Conservation (phyloP, 1,284 basidiomycete species). For the Vanrija pseudolonga region DNA sequence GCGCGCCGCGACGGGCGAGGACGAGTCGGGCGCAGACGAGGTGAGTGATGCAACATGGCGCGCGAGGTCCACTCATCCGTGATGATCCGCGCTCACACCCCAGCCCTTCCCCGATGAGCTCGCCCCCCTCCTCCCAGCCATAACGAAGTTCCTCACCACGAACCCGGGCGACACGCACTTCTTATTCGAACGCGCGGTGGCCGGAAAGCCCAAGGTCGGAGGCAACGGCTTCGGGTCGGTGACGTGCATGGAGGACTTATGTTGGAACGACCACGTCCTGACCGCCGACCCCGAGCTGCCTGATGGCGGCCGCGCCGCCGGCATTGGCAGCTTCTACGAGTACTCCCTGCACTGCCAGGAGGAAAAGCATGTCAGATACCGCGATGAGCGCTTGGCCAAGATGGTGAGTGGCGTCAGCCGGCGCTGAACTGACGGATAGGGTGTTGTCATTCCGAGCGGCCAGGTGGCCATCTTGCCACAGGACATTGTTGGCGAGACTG, state of each 20-base stretch:
- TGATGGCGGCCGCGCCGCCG: conserved; percentile 30
- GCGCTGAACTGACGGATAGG: background rate
- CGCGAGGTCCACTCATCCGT: background rate
- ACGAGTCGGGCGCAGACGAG: background rate
- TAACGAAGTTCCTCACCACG: conserved; percentile 18
- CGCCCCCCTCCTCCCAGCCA: conserved; percentile 1
- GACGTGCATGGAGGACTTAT: conserved; percentile 44
- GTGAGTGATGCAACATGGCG: conserved; percentile 2
- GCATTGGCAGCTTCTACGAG: conserved; percentile 35
- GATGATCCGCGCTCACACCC: background rate
- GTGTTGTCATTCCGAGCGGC: background rate
- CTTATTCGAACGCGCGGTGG: conserved; percentile 31
- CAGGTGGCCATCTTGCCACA: background rate
- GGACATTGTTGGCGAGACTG: background rate
- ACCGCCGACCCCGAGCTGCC: conserved; percentile 26
- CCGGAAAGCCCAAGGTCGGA: conserved; percentile 8
- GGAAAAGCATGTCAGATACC: background rate
- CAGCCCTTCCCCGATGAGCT: conserved; percentile 26
- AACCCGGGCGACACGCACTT: conserved; percentile 37
- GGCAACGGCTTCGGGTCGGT: conserved; percentile 39
- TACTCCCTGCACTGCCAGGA: conserved; percentile 19
- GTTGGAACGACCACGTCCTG: conserved; percentile 38
- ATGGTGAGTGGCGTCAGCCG: conserved; percentile 2
- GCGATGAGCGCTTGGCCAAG: conserved; percentile 7
- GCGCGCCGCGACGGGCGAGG: conserved; percentile 1